These are phyloP conservation scores for Davidsoniella neocaledoniae DNA, from an alignment of 2,329 filamentous ascomycete genomes.

Conservation along the genomic window DNA sequence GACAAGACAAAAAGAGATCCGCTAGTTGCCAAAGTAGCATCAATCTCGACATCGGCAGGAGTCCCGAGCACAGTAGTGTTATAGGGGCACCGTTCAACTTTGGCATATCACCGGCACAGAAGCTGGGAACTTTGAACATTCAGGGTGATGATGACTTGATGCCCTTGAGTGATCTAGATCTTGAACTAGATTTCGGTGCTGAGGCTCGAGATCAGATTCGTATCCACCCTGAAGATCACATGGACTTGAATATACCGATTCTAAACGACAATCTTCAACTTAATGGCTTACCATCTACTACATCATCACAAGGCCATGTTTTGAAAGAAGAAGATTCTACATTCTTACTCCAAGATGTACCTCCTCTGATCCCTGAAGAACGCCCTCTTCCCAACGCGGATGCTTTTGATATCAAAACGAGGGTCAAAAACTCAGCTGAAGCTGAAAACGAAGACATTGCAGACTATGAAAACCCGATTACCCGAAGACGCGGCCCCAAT, in stretches of 20 bases:
- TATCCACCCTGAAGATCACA: not conserved
- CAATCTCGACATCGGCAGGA: slow-evolving; percentile 7
- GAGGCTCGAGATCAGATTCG: not conserved
- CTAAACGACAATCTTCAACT: not conserved
- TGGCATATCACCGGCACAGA: not conserved
- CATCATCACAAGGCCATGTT: too few species aligned
- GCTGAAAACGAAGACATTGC: too few species aligned
- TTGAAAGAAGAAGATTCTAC: slow-evolving; percentile 13
- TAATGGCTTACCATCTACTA: too few species aligned
- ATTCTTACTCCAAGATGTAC: slow-evolving; percentile 18
- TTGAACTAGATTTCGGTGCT: slow-evolving; percentile 12
- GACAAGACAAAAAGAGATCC: not conserved
- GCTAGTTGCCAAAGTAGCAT: slow-evolving; percentile 6
- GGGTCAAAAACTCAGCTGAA: not conserved
- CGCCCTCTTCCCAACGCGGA: slow-evolving; percentile 23
- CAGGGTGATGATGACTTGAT: slow-evolving; percentile 12
- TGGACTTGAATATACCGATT: not conserved
- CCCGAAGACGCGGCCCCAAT: slow-evolving; percentile 16
- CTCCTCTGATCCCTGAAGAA: slow-evolving; percentile 23
- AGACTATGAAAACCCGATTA: too few species aligned
- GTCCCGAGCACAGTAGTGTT: slow-evolving; percentile 9
- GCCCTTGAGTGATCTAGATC: slow-evolving; percentile 13
- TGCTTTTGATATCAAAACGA: slow-evolving; percentile 17
- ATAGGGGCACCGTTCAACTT: not conserved
- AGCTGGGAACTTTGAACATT: slow-evolving; percentile 3